phyloP scores from a whole-genome alignment of 139 green algal species.

The Zygnema cylindricum region DNA sequence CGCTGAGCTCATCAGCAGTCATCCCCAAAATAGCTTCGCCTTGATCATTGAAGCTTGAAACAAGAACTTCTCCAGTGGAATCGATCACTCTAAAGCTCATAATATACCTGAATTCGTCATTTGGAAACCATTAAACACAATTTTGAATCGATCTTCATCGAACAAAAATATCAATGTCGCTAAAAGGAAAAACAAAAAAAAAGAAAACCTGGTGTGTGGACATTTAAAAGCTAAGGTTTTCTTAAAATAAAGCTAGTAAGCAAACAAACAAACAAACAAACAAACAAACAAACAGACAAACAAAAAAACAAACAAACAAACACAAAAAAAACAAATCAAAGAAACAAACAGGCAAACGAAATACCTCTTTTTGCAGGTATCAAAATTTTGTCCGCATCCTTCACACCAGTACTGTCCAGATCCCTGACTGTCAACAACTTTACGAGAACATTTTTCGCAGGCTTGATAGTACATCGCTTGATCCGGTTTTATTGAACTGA shows the following conservation, averaged over 20 bases:
- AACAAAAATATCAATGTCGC: slow-evolving; percentile 16
- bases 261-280: neutral
- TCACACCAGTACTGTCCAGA: slow-evolving; percentile 48
- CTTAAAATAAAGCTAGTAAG: neutral
- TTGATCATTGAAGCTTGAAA: slow-evolving; percentile 69
- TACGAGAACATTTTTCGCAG: slow-evolving; percentile 52
- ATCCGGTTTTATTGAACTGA: slow-evolving; percentile 49
- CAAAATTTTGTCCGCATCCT: slow-evolving; percentile 34
- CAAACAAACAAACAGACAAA: neutral
- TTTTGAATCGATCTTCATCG: neutral
- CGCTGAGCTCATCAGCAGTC: slow-evolving; percentile 44
- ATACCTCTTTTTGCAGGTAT: slow-evolving; percentile 35
- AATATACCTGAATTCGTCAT: slow-evolving; percentile 52
- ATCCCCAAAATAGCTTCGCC: slow-evolving; percentile 45
- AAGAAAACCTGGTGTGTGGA: neutral
- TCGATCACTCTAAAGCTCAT: slow-evolving; percentile 58
- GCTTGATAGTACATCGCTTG: slow-evolving; percentile 50
- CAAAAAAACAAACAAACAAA: neutral
- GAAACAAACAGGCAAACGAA: neutral
- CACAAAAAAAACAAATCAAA: neutral
- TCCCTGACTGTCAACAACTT: slow-evolving; percentile 32
- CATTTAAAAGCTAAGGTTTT: neutral
- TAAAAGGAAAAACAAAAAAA: neutral
- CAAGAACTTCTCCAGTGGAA: slow-evolving; percentile 64
- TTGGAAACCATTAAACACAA: neutral